Conservation (phyloP, 2,329 filamentous ascomycete genomes). For the Colletotrichum sp. region DNA sequence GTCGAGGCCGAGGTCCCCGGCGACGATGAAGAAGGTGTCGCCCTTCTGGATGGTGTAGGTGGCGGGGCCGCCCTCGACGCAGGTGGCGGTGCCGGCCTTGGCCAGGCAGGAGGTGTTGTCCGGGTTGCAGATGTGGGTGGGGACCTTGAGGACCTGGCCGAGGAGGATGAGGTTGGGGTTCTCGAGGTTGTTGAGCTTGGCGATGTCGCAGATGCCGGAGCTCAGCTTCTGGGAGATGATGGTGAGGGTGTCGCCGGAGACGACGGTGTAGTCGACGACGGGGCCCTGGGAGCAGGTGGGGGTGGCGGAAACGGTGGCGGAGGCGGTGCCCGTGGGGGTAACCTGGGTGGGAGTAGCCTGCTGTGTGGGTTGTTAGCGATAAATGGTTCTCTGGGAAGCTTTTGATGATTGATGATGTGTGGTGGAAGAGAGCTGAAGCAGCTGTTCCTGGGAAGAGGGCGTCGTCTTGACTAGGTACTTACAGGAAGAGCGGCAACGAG, state of each 20-base stretch:
- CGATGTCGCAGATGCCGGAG: slow-evolving; percentile 18
- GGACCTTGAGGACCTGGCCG: neutral
- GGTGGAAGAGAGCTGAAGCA: neutral
- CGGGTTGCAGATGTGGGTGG: slow-evolving; percentile 2
- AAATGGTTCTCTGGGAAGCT: slow-evolving; percentile 20
- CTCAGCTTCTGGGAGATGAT: neutral
- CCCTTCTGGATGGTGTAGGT: neutral
- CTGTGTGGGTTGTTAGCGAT: neutral
- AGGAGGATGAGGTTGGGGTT: neutral
- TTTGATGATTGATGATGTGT: neutral
- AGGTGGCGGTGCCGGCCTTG: neutral
- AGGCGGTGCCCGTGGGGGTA: neutral
- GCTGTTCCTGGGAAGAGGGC: neutral
- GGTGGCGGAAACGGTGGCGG: neutral
- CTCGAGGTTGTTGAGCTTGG: neutral
- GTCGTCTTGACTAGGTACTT: neutral
- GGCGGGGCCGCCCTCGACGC: neutral
- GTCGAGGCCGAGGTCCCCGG: neutral
- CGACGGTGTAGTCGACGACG: slow-evolving; percentile 1
- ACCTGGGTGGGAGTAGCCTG: neutral
- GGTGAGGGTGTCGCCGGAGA: slow-evolving; percentile 4
- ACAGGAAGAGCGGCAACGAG: neutral
- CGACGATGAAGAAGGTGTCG: slow-evolving; percentile 9
- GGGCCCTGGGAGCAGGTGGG: slow-evolving; percentile 1
- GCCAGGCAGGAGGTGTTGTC: slow-evolving; percentile 16